Percentiles rank a stretch among this genome's conserved stretches.
Conservation (phyloP, 306 rosid genomes). For the Sophora flavescens region DNA sequence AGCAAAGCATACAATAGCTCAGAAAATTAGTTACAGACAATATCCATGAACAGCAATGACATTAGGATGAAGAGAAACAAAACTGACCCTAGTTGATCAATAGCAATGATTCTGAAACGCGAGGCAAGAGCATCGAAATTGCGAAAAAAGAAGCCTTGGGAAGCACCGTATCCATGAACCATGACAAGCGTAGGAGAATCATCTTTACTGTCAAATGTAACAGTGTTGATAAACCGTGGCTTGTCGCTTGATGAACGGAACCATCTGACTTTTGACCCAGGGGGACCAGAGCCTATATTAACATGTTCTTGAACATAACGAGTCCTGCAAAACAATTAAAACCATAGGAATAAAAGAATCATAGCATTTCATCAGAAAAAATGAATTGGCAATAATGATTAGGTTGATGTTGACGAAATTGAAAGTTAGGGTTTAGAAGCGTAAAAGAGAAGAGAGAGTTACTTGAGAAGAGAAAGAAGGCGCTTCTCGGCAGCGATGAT, state of each 20-base stretch:
- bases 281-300: constrained; percentile 92
- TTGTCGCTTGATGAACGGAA: constrained; percentile 87
- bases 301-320: constrained; percentile 90
- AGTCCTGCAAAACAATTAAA: constrained; percentile 64
- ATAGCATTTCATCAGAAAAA: not conserved
- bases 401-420: not conserved
- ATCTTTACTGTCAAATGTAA: constrained; percentile 75
- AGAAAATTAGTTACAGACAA: constrained; percentile 17
- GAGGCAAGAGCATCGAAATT: constrained; percentile 89
- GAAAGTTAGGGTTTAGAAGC: constrained; percentile 48
- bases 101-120: constrained; percentile 83
- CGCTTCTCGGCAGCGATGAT: constrained; percentile 92
- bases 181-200: constrained; percentile 87
- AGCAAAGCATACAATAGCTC: constrained; percentile 3
- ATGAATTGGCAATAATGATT: not conserved
- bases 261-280: constrained; percentile 92
- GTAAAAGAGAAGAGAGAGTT: constrained; percentile 27
- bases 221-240: constrained; percentile 78
- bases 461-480: constrained; percentile 89
- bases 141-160: constrained; percentile 96
- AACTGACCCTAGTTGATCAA: constrained; percentile 96
- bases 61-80: constrained; percentile 12
- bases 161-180: constrained; percentile 93
- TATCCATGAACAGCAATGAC: not conserved
- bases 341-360: not conserved